A percentile compares a stretch with the other conserved stretches of the same genome.
phyloP scores from a whole-genome alignment of 2,329 filamentous ascomycete genomes.

The Scedosporium dehoogii region DNA sequence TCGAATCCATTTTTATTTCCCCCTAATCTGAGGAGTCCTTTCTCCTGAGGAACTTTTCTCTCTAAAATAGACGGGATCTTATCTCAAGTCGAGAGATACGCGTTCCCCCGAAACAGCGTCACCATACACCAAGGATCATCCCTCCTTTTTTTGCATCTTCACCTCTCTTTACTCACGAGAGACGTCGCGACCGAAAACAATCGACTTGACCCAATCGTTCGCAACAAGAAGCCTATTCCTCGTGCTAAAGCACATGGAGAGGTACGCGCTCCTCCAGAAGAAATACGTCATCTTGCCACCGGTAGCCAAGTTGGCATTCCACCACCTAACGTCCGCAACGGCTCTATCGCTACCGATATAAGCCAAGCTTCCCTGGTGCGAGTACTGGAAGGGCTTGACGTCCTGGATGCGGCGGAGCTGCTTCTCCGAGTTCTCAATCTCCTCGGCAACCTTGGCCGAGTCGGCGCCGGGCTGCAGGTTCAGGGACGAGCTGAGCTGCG shows the following conservation, averaged over 20 bases:
- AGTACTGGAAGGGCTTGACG: slow-evolving; percentile 96
- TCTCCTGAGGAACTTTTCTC: too few relatives aligned
- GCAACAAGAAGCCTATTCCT: slow-evolving; percentile 89
- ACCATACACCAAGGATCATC: not conserved
- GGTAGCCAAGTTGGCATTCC: slow-evolving; percentile 90
- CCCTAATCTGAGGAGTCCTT: too few relatives aligned
- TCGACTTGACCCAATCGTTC: slow-evolving; percentile 95
- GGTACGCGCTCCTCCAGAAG: slow-evolving; percentile 96
- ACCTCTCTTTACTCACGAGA: slow-evolving; percentile 58
- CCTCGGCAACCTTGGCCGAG: slow-evolving; percentile 54
- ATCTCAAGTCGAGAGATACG: too few relatives aligned
- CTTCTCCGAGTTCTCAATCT: slow-evolving; percentile 83
- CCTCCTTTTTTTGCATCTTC: not conserved
- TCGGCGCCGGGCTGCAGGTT: slow-evolving; percentile 50
- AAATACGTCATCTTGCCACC: slow-evolving; percentile 92
- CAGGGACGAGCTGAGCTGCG: slow-evolving; percentile 52
- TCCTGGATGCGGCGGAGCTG: slow-evolving; percentile 84
- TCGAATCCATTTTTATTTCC: not conserved
- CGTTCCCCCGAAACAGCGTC: not conserved
- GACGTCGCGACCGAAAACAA: slow-evolving; percentile 91
- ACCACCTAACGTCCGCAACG: slow-evolving; percentile 93
- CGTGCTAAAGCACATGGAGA: slow-evolving; percentile 99
- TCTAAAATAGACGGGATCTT: too few relatives aligned
- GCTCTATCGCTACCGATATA: slow-evolving; percentile 99
- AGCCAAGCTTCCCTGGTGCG: slow-evolving; percentile 89